A percentile compares a stretch with the other conserved stretches of the same genome.
Conservation (phyloP, 192 early-diverging fungal genomes). For the Coemansia sp. region DNA sequence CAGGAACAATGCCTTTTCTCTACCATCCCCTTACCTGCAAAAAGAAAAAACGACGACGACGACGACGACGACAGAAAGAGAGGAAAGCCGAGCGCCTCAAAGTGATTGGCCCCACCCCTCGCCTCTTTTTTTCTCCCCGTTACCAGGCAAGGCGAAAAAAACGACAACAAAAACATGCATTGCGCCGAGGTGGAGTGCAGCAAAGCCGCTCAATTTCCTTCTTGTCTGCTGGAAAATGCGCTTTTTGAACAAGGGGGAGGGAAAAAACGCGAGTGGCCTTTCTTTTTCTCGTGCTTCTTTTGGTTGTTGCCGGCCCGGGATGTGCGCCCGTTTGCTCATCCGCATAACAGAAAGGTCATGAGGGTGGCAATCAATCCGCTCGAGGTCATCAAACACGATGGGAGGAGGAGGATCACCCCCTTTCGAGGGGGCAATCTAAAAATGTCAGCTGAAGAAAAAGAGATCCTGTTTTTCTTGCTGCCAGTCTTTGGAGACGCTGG, state of each 20-base stretch:
- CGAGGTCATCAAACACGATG: background rate
- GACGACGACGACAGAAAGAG: background rate
- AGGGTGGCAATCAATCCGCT: slow-evolving; percentile 7
- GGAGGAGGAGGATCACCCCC: background rate
- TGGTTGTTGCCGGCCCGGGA: background rate
- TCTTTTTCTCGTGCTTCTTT: background rate
- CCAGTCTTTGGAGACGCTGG: background rate
- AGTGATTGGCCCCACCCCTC: background rate
- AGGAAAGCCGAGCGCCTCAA: background rate
- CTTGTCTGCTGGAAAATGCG: slow-evolving; percentile 4
- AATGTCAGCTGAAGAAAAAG: background rate
- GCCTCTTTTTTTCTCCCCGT: too few species aligned
- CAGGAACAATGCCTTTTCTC: slow-evolving; percentile 1
- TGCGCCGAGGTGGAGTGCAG: slow-evolving; percentile 10
- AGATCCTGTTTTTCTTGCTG: background rate
- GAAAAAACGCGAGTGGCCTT: background rate
- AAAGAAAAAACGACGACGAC: background rate
- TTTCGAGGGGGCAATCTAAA: background rate
- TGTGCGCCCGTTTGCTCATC: background rate
- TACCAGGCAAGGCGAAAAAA: slow-evolving; percentile 2
- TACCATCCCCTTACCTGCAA: background rate
- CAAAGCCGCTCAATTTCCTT: background rate
- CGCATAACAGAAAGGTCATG: background rate
- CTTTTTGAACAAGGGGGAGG: background rate
- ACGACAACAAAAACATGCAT: slow-evolving; percentile 2